Evolutionary conservation across 306 rosid species (phyloP), one percentile per base, ranked within the genome.

Genomic region (Malus sieversii): DNA sequence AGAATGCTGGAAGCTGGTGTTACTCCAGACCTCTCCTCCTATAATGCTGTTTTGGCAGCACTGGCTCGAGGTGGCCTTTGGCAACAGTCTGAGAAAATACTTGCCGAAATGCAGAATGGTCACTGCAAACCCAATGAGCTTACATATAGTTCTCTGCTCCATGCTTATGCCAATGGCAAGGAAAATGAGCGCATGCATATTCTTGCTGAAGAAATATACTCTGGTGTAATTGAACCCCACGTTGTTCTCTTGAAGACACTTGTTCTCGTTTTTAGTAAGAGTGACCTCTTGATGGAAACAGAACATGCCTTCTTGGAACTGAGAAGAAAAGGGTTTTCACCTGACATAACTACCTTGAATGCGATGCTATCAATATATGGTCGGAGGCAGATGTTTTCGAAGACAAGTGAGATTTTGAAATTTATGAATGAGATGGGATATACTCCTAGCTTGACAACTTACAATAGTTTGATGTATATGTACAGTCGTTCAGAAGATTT

Each of bases 301-400:
- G 98, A 94, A 73, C 84, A 68, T 6, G 97, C 96, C 58, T 94
- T 90, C 84, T 70, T 83, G 73, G 95, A 94, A 79, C 74, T 94
- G 71, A 83, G 78, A 74, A 84, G 64, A 51, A 88, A 81, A 62
- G 93, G 90, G 63, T 79, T 87, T 80, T 85, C 95, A 8, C 93
- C 96, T 22, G 95, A 87, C 86, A 83, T 94, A 64, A 88, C 83
- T 40, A 87, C 95, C 60, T 86, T 94, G 67, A 94, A 94, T 83
- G 89, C 97, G 57, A 90, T 94, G 98, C 85, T 94, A 76, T 90
- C 97, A 6, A 89, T 92, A 70, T 94, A 92, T 81, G 97, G 98
- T 55, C 87, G 93, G 84, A 90, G 85, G 85, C 92, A 88, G 84
- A 80, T 87, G 93, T 90, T 92, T 73, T 68, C 85, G 63, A 94